Base-by-base conservation (phyloP, 1,284 basidiomycete species). In the Malassezia vespertilionis region DNA sequence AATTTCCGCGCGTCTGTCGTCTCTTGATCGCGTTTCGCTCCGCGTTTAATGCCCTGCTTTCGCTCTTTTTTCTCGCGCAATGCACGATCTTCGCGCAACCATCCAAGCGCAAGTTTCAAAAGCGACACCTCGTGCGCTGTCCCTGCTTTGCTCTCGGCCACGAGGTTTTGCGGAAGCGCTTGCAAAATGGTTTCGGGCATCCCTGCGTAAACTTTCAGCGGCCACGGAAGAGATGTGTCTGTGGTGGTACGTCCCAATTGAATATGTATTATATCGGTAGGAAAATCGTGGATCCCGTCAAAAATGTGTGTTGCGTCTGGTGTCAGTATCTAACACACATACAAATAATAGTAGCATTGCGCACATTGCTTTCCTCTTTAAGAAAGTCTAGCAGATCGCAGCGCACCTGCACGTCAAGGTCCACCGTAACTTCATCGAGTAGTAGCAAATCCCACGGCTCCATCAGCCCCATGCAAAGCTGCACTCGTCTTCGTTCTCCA, bases 391-490 rank as follows among this genome's bases (percentile, higher is more conserved):
- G 79, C 18, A 99, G 75, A 55, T 93, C 86, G 41, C 86, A 81
- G 36, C 93, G 82, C 33, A 99, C 93, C 31, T 96, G 79, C 5
- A 96, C 90, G 62, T 99, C 93, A n/a, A 99, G 76, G 71, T 99
- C 93, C 26, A 97, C 93, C 0, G 91, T 97, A 42, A 96, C 89
- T 76, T 99, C 93, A 65, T 97, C 91, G 7, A 97, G 78, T 4
- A 97, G 75, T 4, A 99, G 74, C 17, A 97, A 78, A 60, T 93
- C 83, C 88, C 89, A 99, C 27, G 86, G 82, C 20, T 78, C 78
- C 93, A 99, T 97, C 20, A 99, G 77, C 2, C 93, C 93, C 78
- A 95, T 91, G 57, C 86, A 87, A 20, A 97, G 80, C 72, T 99
- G 93, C 4, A 97, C 89, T 2, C 86, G 75, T 23, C 93, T 78